A percentile compares a stretch with the other conserved stretches of the same genome.
phyloP scores from a whole-genome alignment of 768 basidiomycete genomes.

The Lactifluus subvellereus region DNA sequence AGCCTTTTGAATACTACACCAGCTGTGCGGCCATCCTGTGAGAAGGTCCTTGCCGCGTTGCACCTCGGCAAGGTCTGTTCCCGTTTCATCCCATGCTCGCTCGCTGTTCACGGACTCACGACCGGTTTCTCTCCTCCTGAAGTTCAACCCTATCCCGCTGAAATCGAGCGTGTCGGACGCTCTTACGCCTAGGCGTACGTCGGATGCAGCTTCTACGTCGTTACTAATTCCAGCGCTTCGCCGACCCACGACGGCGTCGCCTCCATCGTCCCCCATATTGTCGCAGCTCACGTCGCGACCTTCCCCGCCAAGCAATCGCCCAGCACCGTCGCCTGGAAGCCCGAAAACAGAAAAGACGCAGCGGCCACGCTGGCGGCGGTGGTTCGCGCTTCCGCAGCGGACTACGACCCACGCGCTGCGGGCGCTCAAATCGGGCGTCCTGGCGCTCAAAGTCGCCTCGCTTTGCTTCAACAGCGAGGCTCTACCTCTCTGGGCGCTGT shows the following conservation, averaged over 20 bases:
- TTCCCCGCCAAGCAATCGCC: not conserved
- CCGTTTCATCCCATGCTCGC: not conserved
- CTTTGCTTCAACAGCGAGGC: conserved; percentile 27
- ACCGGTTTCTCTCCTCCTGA: not conserved
- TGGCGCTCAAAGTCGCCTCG: conserved; percentile 25
- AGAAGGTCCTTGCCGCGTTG: conserved; percentile 64
- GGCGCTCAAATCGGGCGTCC: conserved; percentile 25
- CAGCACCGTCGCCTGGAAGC: not conserved
- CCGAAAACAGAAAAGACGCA: not conserved
- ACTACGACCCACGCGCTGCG: not conserved
- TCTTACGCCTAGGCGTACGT: conserved; percentile 7
- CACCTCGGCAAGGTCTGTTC: conserved; percentile 66
- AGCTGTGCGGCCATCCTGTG: conserved; percentile 58
- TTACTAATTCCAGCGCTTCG: conserved; percentile 19
- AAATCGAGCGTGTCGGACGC: conserved; percentile 20
- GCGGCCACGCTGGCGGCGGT: not conserved
- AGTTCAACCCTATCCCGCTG: conserved; percentile 14
- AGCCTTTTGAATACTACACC: conserved; percentile 61
- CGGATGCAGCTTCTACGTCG: conserved; percentile 14
- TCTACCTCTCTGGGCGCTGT: conserved; percentile 28
- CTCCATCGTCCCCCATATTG: conserved; percentile 1
- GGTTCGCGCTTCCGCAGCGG: not conserved
- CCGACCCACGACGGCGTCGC: not conserved
- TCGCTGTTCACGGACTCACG: not conserved
- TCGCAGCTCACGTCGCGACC: conserved; percentile 22